These are phyloP conservation scores for Heterobasidion occidentale DNA, from an alignment of 1,284 basidiomycete species.

Conservation along the genomic window DNA sequence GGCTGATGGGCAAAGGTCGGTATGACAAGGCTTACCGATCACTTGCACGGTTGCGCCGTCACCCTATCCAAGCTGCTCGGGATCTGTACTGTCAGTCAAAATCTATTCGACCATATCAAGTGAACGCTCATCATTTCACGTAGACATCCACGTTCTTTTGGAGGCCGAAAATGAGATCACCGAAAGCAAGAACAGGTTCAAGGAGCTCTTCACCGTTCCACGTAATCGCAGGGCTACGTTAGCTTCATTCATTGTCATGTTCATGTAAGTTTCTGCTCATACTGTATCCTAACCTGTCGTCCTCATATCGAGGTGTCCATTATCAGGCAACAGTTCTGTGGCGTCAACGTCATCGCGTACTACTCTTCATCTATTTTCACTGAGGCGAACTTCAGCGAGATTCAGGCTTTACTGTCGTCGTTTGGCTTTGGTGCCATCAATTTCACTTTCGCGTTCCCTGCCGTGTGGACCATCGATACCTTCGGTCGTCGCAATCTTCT, in stretches of 20 bases:
- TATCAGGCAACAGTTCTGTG: slow-evolving; percentile 59
- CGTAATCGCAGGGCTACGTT: slow-evolving; percentile 70
- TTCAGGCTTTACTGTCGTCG: slow-evolving; percentile 49
- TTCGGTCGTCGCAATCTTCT: slow-evolving; percentile 67
- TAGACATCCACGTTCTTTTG: slow-evolving; percentile 60
- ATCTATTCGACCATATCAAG: background rate
- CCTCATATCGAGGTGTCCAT: no score
- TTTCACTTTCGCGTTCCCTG: slow-evolving; percentile 50
- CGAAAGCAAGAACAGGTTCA: slow-evolving; percentile 39
- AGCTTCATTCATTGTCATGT: slow-evolving; percentile 68
- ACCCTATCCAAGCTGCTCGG: slow-evolving; percentile 68
- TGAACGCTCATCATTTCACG: background rate
- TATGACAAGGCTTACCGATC: slow-evolving; percentile 61
- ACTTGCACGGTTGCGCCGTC: slow-evolving; percentile 56
- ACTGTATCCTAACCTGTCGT: no score
- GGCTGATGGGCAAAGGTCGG: slow-evolving; percentile 65
- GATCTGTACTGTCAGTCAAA: slow-evolving; percentile 47
- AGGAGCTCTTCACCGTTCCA: slow-evolving; percentile 66
- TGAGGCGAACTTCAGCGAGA: slow-evolving; percentile 39
- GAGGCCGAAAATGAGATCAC: slow-evolving; percentile 57
- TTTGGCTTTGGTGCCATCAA: slow-evolving; percentile 47
- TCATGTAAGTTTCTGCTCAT: slow-evolving; percentile 24
- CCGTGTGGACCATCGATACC: slow-evolving; percentile 45
- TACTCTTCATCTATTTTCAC: slow-evolving; percentile 57
- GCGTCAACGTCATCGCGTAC: slow-evolving; percentile 61